phyloP scores from a whole-genome alignment of 371 early-diverging fungal species.

The Mortierella sp. region DNA sequence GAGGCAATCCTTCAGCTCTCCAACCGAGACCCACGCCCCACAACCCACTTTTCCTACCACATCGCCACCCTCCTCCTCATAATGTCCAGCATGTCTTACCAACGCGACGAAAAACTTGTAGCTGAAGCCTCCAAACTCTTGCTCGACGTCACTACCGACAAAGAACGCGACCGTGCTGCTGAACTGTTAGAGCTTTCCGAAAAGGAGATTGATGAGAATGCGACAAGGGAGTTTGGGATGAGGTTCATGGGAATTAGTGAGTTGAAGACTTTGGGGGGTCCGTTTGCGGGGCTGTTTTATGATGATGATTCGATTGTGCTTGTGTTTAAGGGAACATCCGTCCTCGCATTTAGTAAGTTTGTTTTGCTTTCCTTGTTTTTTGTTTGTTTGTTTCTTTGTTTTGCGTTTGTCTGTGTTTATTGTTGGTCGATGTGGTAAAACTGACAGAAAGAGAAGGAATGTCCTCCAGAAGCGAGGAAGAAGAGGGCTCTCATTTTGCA shows the following conservation, averaged over 20 bases:
- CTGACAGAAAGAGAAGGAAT: background rate
- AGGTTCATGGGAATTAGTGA: constrained; percentile 67
- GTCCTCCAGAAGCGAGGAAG: background rate
- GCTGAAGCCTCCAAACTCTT: constrained; percentile 51
- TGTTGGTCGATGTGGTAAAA: background rate
- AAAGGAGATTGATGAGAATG: constrained; percentile 27
- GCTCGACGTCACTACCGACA: constrained; percentile 17
- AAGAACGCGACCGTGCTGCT: constrained; percentile 12
- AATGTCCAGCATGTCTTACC: constrained; percentile 59
- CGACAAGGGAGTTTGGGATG: constrained; percentile 51
- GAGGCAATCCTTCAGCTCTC: constrained; percentile 12
- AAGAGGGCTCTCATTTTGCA: background rate
- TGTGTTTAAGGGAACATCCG: constrained; percentile 67
- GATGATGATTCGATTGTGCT: constrained; percentile 61
- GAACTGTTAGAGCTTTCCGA: constrained; percentile 32
- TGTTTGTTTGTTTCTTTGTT: background rate
- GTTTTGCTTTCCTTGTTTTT: constrained; percentile 1
- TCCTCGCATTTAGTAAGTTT: constrained; percentile 52
- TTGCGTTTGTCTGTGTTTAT: background rate
- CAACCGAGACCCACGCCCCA: background rate
- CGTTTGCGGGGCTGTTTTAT: constrained; percentile 67
- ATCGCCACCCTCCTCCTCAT: constrained; percentile 41
- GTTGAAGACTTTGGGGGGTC: constrained; percentile 64
- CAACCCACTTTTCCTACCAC: constrained; percentile 34
- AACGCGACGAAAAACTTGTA: constrained; percentile 62